Base-by-base conservation (phyloP, 371 early-diverging fungal genomes). In the Gilbertella persicaria region DNA sequence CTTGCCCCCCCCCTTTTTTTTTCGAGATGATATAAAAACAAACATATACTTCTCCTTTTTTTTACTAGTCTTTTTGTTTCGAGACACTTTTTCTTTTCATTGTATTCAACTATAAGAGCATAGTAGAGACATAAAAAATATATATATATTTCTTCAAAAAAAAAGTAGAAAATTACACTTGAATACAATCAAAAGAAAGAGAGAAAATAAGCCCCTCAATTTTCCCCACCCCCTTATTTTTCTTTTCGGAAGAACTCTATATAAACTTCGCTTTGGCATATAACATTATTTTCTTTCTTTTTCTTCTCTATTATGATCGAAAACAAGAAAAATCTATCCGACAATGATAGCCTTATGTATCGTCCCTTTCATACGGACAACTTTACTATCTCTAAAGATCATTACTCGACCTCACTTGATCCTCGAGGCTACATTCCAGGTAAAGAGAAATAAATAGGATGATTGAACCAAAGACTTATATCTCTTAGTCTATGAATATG, bases 361-460 rank as follows among this genome's bases (percentile, higher is more conserved):
- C 54, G 45, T 23, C 54, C 54, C 1, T 54, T 54, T 30, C 29
- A 30, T 28, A 19, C 43, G 12, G 38, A 37, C 1, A 16, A 24
- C 3, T 33, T 5, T 40, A n/a, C 41, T 8, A 47, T 60, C 40
- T 53, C 47, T 16, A 43, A 17, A 21, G 53, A 45, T 20, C 46
- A 53, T 13, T 87, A 87, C 47, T 82, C 85, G 8, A 87, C 87
- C 30, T 82, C 84, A 9, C 71, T 82, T 5, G 87, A 87, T 59
- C 71, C 82, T 5, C 62, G 87, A 43, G 86, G 87, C 20, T 85
- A 80, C 58, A 81, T 87, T 60, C 86, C 87, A 49, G 85, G 84
- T 84, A 79, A 57, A 43, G 7, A 25, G 10, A n/a, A 20, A 25
- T 19, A 2, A 7, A 20, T 25, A 29, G 3, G 10, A 1, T 25